These are phyloP conservation scores for Aspergillus viridinutans DNA, from an alignment of 2,329 filamentous ascomycete genomes.

Conservation along the genomic window DNA sequence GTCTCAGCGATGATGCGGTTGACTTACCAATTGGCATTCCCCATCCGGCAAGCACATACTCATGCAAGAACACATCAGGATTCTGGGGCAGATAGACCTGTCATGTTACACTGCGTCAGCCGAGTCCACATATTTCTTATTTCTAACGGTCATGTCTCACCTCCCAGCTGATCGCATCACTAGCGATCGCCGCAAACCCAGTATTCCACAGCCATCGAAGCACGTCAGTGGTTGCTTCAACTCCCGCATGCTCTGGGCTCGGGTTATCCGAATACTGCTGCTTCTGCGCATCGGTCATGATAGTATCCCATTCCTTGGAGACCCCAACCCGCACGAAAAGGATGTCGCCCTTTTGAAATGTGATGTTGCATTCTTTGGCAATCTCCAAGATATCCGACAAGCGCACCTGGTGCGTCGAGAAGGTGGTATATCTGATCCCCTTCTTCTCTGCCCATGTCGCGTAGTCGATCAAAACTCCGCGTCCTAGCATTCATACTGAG, in stretches of 20 bases:
- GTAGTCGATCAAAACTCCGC: constrained; percentile 52
- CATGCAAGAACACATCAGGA: constrained; percentile 41
- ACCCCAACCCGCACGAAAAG: constrained; percentile 47
- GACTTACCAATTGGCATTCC: constrained; percentile 46
- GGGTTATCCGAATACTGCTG: constrained; percentile 31
- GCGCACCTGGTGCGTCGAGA: constrained; percentile 40
- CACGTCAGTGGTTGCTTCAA: constrained; percentile 48
- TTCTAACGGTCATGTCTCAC: constrained; percentile 24
- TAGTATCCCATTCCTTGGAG: constrained; percentile 39
- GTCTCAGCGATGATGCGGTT: background rate
- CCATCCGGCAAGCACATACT: constrained; percentile 50
- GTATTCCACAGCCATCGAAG: constrained; percentile 58
- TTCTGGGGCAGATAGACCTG: constrained; percentile 42
- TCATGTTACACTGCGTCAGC: constrained; percentile 8
- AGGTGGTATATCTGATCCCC: constrained; percentile 37
- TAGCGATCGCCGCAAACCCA: constrained; percentile 54
- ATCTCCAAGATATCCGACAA: constrained; percentile 36
- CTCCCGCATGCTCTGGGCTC: constrained; percentile 43
- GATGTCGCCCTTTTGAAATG: constrained; percentile 50
- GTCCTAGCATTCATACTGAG: constrained; percentile 27
- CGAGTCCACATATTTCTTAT: background rate
- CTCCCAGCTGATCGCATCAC: constrained; percentile 55
- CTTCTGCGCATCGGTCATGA: constrained; percentile 32
- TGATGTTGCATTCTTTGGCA: constrained; percentile 41
- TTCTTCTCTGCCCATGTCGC: constrained; percentile 41